Conservation (phyloP, 2,329 filamentous ascomycete species). For the Dendryphion nanum region DNA sequence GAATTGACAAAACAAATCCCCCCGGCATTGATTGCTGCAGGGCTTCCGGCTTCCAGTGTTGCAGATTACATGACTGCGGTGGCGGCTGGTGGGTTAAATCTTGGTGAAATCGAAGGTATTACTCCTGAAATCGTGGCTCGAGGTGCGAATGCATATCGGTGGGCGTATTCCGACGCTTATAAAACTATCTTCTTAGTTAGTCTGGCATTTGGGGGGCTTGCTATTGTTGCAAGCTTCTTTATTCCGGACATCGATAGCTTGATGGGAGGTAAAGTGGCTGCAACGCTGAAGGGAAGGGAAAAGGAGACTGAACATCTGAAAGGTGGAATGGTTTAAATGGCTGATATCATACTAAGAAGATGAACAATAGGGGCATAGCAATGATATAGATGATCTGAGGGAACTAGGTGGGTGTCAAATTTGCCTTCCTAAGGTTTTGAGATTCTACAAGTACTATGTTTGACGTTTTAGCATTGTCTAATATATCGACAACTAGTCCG, state of each 20-base stretch:
- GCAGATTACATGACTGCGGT: not conserved
- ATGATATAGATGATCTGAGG: too few species aligned
- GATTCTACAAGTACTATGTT: too few species aligned
- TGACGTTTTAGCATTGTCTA: too few species aligned
- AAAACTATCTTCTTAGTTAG: slow-evolving; percentile 43
- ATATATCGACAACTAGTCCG: too few species aligned
- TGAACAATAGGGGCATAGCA: too few species aligned
- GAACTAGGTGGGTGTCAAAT: too few species aligned
- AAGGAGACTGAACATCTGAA: slow-evolving; percentile 5
- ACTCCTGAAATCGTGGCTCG: slow-evolving; percentile 31
- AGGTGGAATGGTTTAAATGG: not conserved
- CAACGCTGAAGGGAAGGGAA: slow-evolving; percentile 9
- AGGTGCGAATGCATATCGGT: slow-evolving; percentile 30
- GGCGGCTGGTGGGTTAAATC: slow-evolving; percentile 4
- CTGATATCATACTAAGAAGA: too few species aligned
- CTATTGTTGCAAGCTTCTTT: slow-evolving; percentile 23
- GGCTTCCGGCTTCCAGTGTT: not conserved
- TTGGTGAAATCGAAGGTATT: slow-evolving; percentile 31
- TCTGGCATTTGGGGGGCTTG: slow-evolving; percentile 41
- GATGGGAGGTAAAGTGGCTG: slow-evolving; percentile 10
- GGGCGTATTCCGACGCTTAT: slow-evolving; percentile 42
- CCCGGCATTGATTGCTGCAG: slow-evolving; percentile 25
- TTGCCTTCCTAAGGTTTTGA: too few species aligned
- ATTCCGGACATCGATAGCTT: slow-evolving; percentile 11
- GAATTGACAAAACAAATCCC: slow-evolving; percentile 39